Conservation (phyloP, 306 rosid genomes). For the Argentina anserina region DNA sequence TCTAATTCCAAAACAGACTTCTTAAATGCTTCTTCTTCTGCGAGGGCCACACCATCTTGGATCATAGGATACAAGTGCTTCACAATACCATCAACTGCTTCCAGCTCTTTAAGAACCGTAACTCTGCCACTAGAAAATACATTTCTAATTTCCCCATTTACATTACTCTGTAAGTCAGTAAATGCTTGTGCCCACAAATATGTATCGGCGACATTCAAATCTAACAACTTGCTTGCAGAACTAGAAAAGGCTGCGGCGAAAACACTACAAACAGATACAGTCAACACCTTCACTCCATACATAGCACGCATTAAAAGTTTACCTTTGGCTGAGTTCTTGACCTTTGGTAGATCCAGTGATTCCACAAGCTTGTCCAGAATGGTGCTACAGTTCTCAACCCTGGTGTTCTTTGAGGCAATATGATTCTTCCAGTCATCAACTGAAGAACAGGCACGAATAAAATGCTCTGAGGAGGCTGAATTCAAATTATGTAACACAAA, state of each 20-base stretch:
- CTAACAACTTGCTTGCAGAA: slow-evolving; percentile 41
- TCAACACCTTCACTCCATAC: slow-evolving; percentile 79
- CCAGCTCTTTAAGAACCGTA: slow-evolving; percentile 51
- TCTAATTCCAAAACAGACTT: slow-evolving; percentile 43
- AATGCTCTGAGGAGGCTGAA: slow-evolving; percentile 45
- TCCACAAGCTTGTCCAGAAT: slow-evolving; percentile 52
- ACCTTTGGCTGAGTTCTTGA: slow-evolving; percentile 76
- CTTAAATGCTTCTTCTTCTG: slow-evolving; percentile 26
- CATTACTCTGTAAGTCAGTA: slow-evolving; percentile 47
- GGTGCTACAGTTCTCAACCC: slow-evolving; percentile 46
- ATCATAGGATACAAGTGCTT: slow-evolving; percentile 53
- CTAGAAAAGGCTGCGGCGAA: slow-evolving; percentile 64
- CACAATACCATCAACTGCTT: slow-evolving; percentile 50
- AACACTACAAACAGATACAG: slow-evolving; percentile 59
- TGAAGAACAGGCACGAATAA: slow-evolving; percentile 46
- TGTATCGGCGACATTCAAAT: slow-evolving; percentile 40
- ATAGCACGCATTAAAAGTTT: slow-evolving; percentile 75
- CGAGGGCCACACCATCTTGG: slow-evolving; percentile 36
- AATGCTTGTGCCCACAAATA: slow-evolving; percentile 68
- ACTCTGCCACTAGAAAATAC: slow-evolving; percentile 38
- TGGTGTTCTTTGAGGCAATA: slow-evolving; percentile 43
- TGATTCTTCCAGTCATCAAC: slow-evolving; percentile 67
- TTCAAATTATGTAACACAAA: slow-evolving; percentile 58
- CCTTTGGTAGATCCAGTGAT: slow-evolving; percentile 75
- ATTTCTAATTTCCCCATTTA: slow-evolving; percentile 58